phyloP scores from a whole-genome alignment of 768 basidiomycete species.

The Leucocoprinus leucothites region DNA sequence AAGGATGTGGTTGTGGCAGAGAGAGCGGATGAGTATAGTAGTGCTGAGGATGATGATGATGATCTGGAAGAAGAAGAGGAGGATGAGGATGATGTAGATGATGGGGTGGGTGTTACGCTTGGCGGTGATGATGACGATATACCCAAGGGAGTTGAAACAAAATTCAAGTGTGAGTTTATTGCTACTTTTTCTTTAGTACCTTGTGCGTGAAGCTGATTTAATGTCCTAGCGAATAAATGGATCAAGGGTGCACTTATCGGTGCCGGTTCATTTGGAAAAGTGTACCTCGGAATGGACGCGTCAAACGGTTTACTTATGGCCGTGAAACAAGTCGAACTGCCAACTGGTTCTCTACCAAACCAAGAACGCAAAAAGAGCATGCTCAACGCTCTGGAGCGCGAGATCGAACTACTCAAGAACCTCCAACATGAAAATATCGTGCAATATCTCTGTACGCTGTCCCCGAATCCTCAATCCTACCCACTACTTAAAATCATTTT shows the following conservation, averaged over 20 bases:
- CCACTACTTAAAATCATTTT: slow-evolving; percentile 1
- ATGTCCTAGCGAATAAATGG: slow-evolving; percentile 78
- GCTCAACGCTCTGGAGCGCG: slow-evolving; percentile 87
- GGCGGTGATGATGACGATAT: slow-evolving; percentile 39
- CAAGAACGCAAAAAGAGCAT: slow-evolving; percentile 93
- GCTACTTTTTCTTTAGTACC: not conserved
- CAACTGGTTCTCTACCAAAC: slow-evolving; percentile 77
- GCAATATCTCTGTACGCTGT: slow-evolving; percentile 86
- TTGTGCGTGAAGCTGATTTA: not conserved
- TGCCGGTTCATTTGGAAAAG: slow-evolving; percentile 92
- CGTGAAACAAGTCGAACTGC: slow-evolving; percentile 95
- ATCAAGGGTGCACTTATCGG: slow-evolving; percentile 96
- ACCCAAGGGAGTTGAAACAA: slow-evolving; percentile 25
- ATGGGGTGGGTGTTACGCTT: slow-evolving; percentile 43
- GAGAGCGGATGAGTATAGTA: slow-evolving; percentile 38
- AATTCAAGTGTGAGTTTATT: slow-evolving; percentile 17
- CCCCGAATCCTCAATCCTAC: not conserved
- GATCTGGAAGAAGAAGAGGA: slow-evolving; percentile 14
- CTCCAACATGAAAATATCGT: slow-evolving; percentile 96
- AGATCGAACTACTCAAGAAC: slow-evolving; percentile 91
- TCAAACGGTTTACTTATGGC: slow-evolving; percentile 90
- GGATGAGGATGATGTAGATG: slow-evolving; percentile 25
- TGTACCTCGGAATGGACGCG: slow-evolving; percentile 95
- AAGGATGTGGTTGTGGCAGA: slow-evolving; percentile 37
- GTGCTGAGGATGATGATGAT: slow-evolving; percentile 41